Evolutionary conservation across 345 rosid species (phyloP).

Genomic region (Citrus maxima): DNA sequence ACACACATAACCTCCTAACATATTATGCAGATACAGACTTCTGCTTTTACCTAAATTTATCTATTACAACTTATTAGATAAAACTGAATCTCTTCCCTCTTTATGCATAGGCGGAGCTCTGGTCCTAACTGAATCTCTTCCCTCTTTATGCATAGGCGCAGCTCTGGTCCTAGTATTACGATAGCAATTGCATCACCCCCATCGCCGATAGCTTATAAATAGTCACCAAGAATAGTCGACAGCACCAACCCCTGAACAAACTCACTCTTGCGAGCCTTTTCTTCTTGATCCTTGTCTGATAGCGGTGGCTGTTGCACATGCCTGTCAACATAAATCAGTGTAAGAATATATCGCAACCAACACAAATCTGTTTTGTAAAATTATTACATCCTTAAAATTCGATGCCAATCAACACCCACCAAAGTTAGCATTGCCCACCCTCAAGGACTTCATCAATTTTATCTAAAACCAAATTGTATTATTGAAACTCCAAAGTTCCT

Average conservation of each 20-base stretch:
- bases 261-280: slow-evolving; percentile 44
- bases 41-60: slow-evolving; percentile 9
- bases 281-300: slow-evolving; percentile 52
- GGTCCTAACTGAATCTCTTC: slow-evolving; percentile 4
- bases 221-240: slow-evolving; percentile 49
- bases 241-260: slow-evolving; percentile 48
- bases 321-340: slow-evolving; percentile 27
- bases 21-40: slow-evolving; percentile 21
- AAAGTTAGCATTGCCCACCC: slow-evolving; percentile 4
- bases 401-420: background rate
- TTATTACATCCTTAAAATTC: background rate
- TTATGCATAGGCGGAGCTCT: slow-evolving; percentile 3
- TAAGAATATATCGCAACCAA: slow-evolving; percentile 8
- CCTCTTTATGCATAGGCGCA: slow-evolving; percentile 13
- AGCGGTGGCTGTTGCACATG: slow-evolving; percentile 18
- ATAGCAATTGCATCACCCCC: slow-evolving; percentile 5
- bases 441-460: background rate
- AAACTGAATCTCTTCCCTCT: slow-evolving; percentile 21
- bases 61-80: slow-evolving; percentile 14
- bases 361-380: background rate
- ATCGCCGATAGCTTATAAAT: slow-evolving; percentile 24
- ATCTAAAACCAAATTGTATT: background rate
- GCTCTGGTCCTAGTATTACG: slow-evolving; percentile 13
- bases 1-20: slow-evolving; percentile 23
- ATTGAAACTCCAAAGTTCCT: background rate